Evolutionary conservation across 2,329 filamentous ascomycete species (phyloP), one percentile per base, ranked within the genome.

Genomic region (Penicillium sclerotiorum): DNA sequence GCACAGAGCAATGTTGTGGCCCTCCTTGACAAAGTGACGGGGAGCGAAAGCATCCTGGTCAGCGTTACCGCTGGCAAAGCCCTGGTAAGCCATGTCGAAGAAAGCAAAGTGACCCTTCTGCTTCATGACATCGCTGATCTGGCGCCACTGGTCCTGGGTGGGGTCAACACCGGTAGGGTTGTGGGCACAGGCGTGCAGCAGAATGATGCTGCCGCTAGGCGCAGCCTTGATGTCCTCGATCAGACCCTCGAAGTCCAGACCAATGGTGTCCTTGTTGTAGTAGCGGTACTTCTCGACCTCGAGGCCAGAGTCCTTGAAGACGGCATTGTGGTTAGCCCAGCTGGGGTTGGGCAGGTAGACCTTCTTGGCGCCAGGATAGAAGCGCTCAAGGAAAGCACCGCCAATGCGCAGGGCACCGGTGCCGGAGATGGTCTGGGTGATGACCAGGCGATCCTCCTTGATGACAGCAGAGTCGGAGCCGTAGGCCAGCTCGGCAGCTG

Each of bases 21-120:
- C 93, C 78, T 96, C 80, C 77, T 90, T 83, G 72, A 96, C 85
- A 73, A 99, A 99, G 81, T 96, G 82, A 62, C 94, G 86, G 61
- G 97, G 83, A 54, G 94, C 90, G 71, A 93, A 97, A 58, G 94
- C 94, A 72, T 99, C 93, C 75, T 86, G 86, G 80, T 95, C 84
- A 58, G 89, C 94, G 77, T 95, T 84, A 62, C 93, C 93, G 58
- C 88, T 94, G 64, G 93, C 93, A 69, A 99, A 97, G 65, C 93
- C 93, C 79, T 99, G 93, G 82, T 99, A 99, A 58, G 93, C 93
- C 92, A 96, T 96, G 76, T 97, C 93, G 79, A 97, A 99, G 84
- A 99, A 96, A 65, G 90, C 86, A 73, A 88, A 95, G 82, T 97
- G 93, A 43, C 82, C 86, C 73, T 88, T 85, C 71, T 85, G 82